Evolutionary conservation across 495 filamentous ascomycete genomes (phyloP).

Genomic region (Entonaema liquescens): DNA sequence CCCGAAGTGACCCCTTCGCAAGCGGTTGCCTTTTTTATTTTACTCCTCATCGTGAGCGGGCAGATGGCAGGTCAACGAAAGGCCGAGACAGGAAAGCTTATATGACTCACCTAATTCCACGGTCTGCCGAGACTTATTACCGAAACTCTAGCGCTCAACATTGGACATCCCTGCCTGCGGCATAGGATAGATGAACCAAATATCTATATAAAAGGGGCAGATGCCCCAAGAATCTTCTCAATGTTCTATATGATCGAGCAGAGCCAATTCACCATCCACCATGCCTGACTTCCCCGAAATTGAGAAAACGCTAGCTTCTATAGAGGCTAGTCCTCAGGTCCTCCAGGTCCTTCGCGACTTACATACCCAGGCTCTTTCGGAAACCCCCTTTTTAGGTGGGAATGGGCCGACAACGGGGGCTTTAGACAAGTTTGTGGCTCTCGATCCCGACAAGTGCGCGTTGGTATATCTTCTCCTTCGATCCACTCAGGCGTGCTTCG

Average conservation of each 20-base stretch:
- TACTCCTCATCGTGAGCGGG: not conserved
- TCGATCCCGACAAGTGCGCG: slow-evolving; percentile 62
- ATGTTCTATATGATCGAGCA: not conserved
- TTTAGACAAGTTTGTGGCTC: slow-evolving; percentile 56
- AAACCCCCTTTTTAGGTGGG: slow-evolving; percentile 19
- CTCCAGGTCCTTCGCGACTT: slow-evolving; percentile 30
- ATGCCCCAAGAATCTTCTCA: not conserved
- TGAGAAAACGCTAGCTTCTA: slow-evolving; percentile 21
- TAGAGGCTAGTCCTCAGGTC: slow-evolving; percentile 26
- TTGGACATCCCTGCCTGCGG: not conserved
- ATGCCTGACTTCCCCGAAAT: slow-evolving; percentile 24
- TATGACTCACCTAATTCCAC: slow-evolving; percentile 19
- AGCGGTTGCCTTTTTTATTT: not conserved
- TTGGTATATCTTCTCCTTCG: slow-evolving; percentile 58
- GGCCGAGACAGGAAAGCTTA: slow-evolving; percentile 15
- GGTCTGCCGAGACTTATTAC: slow-evolving; percentile 9
- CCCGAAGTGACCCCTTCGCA: not conserved
- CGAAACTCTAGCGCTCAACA: slow-evolving; percentile 1
- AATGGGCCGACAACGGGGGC: slow-evolving; percentile 9
- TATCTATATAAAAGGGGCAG: not conserved
- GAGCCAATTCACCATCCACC: not conserved
- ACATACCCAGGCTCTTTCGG: slow-evolving; percentile 29
- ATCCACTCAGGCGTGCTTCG: slow-evolving; percentile 54
- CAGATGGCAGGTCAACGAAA: not conserved
- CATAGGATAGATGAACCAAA: not conserved